These are phyloP conservation scores for Kalaharituber pfeilii DNA, from an alignment of 2,329 filamentous ascomycete genomes.

Conservation along the genomic window DNA sequence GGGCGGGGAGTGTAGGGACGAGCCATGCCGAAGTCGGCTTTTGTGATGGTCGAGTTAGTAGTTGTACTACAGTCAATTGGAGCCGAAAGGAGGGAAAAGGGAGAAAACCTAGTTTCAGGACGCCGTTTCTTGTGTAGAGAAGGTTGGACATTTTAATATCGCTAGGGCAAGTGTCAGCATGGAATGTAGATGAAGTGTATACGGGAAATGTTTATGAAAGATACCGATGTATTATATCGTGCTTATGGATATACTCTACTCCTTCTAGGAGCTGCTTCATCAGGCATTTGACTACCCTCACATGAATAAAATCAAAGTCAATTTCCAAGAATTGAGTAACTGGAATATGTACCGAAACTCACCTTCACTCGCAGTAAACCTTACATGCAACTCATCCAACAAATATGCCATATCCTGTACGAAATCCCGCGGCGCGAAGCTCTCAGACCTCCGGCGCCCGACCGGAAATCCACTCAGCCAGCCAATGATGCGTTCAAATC, in stretches of 20 bases:
- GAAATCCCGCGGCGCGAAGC: slow-evolving; percentile 10
- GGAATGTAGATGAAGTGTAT: not conserved
- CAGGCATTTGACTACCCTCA: slow-evolving; percentile 26
- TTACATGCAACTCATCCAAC: slow-evolving; percentile 25
- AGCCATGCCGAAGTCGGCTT: slow-evolving; percentile 27
- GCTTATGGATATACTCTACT: slow-evolving; percentile 26
- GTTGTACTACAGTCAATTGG: too few species aligned
- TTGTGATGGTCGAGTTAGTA: not conserved
- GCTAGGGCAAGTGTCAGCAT: slow-evolving; percentile 15
- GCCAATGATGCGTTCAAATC: slow-evolving; percentile 18
- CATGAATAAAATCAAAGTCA: not conserved
- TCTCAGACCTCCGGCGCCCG: slow-evolving; percentile 21
- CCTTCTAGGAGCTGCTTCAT: slow-evolving; percentile 27
- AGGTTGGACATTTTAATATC: slow-evolving; percentile 28
- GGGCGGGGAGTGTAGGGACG: slow-evolving; percentile 25
- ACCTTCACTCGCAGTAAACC: slow-evolving; percentile 27
- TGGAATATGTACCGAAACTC: slow-evolving; percentile 4
- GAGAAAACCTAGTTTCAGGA: slow-evolving; percentile 26
- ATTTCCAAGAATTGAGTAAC: not conserved
- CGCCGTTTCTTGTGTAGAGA: slow-evolving; percentile 25
- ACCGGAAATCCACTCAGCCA: slow-evolving; percentile 24
- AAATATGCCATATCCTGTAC: slow-evolving; percentile 27
- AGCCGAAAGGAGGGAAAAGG: not conserved
- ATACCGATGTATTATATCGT: slow-evolving; percentile 27
- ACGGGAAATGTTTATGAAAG: too few species aligned